Percentiles rank a stretch among this genome's conserved stretches.
Conservation (phyloP, 257 asterid species). For the Solanum tarijense region DNA sequence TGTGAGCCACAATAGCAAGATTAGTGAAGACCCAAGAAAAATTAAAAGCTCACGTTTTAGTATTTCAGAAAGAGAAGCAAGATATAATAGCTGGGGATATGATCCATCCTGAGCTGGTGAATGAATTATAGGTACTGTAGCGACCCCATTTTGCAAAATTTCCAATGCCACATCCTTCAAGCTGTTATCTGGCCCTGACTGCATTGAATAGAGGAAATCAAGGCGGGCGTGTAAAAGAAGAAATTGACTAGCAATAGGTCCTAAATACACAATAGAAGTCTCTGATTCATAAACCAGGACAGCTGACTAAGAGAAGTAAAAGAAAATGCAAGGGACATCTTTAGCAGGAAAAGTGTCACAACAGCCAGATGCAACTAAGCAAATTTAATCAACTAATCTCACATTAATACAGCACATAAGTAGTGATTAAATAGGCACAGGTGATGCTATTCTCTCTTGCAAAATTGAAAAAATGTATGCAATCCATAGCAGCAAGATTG, state of each 20-base stretch:
- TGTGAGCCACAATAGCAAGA: neutral
- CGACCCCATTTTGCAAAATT: slow-evolving; percentile 62
- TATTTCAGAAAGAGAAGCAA: slow-evolving; percentile 82
- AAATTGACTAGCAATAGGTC: neutral
- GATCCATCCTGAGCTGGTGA: slow-evolving; percentile 50
- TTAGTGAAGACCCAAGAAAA: neutral
- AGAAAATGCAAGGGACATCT: neutral
- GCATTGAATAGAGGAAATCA: slow-evolving; percentile 1
- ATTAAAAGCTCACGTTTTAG: slow-evolving; percentile 49
- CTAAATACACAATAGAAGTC: neutral
- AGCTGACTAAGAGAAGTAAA: neutral
- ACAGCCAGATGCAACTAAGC: neutral
- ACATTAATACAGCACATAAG: neutral
- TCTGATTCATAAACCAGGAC: neutral
- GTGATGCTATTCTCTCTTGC: neutral
- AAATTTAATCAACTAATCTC: neutral
- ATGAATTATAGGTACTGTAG: slow-evolving; percentile 79
- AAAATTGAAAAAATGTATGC: neutral
- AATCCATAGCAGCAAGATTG: neutral
- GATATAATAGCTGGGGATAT: slow-evolving; percentile 68
- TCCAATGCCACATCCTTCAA: slow-evolving; percentile 74
- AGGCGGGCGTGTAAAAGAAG: neutral
- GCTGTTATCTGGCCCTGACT: slow-evolving; percentile 92
- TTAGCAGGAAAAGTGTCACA: neutral
- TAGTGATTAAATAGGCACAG: neutral